Conservation (phyloP, 768 basidiomycete genomes). For the Auricularia sp. region DNA sequence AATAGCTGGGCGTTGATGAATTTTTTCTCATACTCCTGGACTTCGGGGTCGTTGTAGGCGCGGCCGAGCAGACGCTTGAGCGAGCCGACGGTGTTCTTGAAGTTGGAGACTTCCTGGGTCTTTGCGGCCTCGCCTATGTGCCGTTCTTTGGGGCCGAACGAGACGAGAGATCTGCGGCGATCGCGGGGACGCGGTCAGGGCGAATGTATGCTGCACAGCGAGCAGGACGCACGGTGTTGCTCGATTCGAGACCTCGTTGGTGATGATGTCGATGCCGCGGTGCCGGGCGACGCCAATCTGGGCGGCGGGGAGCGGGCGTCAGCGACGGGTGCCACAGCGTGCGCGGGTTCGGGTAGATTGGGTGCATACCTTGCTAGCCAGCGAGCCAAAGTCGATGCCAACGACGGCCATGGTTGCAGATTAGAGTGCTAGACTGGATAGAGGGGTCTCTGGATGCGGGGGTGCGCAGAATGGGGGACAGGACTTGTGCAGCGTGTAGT, state of each 20-base stretch:
- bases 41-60: conserved; percentile 67
- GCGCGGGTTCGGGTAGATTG: conserved; percentile 5
- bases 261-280: conserved; percentile 96
- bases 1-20: conserved; percentile 81
- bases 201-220: not conserved
- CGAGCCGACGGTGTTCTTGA: conserved; percentile 91
- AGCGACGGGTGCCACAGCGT: conserved; percentile 1
- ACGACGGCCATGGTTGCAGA: conserved; percentile 68
- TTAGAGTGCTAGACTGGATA: conserved; percentile 7
- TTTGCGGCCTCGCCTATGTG: conserved; percentile 92
- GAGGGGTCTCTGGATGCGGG: not conserved
- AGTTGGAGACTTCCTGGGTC: conserved; percentile 96
- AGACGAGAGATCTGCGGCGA: conserved; percentile 70
- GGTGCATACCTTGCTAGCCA: conserved; percentile 65
- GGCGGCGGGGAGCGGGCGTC: conserved; percentile 11
- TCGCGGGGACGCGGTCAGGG: not conserved
- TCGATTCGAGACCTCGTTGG: conserved; percentile 96
- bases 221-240: conserved; percentile 71
- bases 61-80: conserved; percentile 87
- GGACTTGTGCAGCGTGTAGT: not conserved
- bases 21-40: conserved; percentile 77
- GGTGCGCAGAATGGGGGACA: not conserved
- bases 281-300: conserved; percentile 93
- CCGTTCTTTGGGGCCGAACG: conserved; percentile 86
- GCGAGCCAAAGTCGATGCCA: conserved; percentile 86